phyloP scores from a whole-genome alignment of 441 rosid genomes.

The Pelargonium cotyledonis region DNA sequence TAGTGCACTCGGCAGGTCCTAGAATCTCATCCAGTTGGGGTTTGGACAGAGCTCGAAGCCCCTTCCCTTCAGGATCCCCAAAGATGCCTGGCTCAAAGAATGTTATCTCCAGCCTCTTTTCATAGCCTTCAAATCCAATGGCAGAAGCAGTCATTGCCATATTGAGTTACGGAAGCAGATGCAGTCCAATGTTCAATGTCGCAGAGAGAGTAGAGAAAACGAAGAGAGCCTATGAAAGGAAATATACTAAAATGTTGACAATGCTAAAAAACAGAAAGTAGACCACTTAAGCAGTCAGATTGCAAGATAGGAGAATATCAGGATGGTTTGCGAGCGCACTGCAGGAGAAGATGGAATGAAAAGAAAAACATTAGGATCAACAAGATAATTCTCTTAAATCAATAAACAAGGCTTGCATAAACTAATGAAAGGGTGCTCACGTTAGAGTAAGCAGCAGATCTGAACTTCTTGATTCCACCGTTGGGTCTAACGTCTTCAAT shows the following conservation, averaged over 20 bases:
- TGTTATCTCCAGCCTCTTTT: constrained; percentile 73
- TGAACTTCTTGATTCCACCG: constrained; percentile 86
- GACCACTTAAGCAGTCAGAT: constrained; percentile 44
- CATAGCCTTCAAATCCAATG: constrained; percentile 84
- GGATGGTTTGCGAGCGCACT: constrained; percentile 89
- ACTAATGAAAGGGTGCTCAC: constrained; percentile 28
- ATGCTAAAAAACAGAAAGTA: constrained; percentile 15
- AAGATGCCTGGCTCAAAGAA: constrained; percentile 53
- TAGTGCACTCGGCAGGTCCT: constrained; percentile 67
- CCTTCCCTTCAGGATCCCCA: constrained; percentile 61
- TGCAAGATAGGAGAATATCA: constrained; percentile 35
- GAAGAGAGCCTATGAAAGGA: constrained; percentile 19
- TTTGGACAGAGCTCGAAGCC: constrained; percentile 52
- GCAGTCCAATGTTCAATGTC: not conserved
- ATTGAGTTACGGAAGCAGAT: constrained; percentile 9
- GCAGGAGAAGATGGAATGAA: constrained; percentile 24
- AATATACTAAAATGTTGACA: constrained; percentile 13
- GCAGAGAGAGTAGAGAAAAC: constrained; percentile 15
- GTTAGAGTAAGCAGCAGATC: constrained; percentile 91
- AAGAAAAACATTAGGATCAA: not conserved
- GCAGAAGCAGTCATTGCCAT: constrained; percentile 47
- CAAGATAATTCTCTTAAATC: not conserved
- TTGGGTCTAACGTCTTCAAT: constrained; percentile 85
- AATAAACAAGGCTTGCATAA: not conserved
- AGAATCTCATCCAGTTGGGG: constrained; percentile 62